Percentiles rank a stretch among this genome's conserved stretches.
Evolutionary conservation across 805 yeast species (phyloP).

Genomic region (Wickerhamia fluorescens): DNA sequence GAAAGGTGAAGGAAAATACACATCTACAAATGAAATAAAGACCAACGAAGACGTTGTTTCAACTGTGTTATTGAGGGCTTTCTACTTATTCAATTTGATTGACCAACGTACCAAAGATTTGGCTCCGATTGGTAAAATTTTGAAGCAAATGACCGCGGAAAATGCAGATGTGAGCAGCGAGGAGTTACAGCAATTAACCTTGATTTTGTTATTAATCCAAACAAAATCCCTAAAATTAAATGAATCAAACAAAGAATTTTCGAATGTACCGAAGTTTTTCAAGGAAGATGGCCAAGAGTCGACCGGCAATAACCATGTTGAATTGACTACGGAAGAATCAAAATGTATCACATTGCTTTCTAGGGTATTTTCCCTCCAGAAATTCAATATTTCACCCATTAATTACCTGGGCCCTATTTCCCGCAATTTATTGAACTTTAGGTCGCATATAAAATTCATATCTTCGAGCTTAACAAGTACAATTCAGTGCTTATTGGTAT

Average conservation of each 20-base stretch:
- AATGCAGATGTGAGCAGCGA: slow-evolving; percentile 9
- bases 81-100: slow-evolving; percentile 46
- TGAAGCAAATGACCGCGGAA: slow-evolving; percentile 28
- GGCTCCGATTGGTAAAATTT: slow-evolving; percentile 44
- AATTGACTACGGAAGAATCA: slow-evolving; percentile 36
- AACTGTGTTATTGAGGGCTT: slow-evolving; percentile 47
- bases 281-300: slow-evolving; percentile 12
- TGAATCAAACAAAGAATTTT: slow-evolving; percentile 27
- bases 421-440: slow-evolving; percentile 55
- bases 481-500: slow-evolving; percentile 43
- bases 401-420: slow-evolving; percentile 63
- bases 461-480: slow-evolving; percentile 45
- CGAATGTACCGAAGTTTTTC: slow-evolving; percentile 25
- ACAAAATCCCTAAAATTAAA: slow-evolving; percentile 32
- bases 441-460: slow-evolving; percentile 55
- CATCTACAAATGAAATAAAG: slow-evolving; percentile 22
- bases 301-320: slow-evolving; percentile 1
- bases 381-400: slow-evolving; percentile 34
- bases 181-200: slow-evolving; percentile 35
- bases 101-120: slow-evolving; percentile 35
- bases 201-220: slow-evolving; percentile 40
- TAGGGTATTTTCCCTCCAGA: slow-evolving; percentile 29
- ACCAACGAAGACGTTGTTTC: slow-evolving; percentile 48
- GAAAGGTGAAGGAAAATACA: slow-evolving; percentile 19
- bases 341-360: slow-evolving; percentile 26